A percentile compares a stretch with the other conserved stretches of the same genome.
Conservation (phyloP, 768 basidiomycete species). For the Serendipita vermifera region DNA sequence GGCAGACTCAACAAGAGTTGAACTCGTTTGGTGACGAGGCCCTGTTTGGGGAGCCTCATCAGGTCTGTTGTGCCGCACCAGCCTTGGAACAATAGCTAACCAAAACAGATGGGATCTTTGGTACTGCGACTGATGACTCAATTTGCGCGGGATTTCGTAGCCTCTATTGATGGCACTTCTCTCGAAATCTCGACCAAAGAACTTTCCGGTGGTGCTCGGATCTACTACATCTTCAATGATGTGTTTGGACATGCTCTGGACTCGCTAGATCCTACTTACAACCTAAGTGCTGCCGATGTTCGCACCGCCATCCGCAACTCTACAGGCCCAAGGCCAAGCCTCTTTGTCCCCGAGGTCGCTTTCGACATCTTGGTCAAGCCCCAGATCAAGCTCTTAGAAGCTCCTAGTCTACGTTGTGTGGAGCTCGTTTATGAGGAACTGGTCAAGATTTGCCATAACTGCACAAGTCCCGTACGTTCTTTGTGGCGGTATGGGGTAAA, state of each 20-base stretch:
- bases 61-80: constrained; percentile 14
- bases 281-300: constrained; percentile 88
- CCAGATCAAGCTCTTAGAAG: constrained; percentile 91
- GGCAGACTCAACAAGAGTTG: constrained; percentile 96
- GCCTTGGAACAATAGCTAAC: constrained; percentile 24
- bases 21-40: constrained; percentile 92
- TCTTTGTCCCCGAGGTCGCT: constrained; percentile 94
- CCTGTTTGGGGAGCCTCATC: constrained; percentile 81
- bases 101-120: constrained; percentile 59
- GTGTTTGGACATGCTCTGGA: constrained; percentile 87
- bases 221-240: constrained; percentile 99
- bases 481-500: neutral
- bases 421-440: constrained; percentile 98
- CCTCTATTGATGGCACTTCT: constrained; percentile 94
- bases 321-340: constrained; percentile 87
- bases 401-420: constrained; percentile 88
- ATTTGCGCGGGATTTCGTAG: constrained; percentile 92
- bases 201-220: constrained; percentile 90
- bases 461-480: constrained; percentile 67
- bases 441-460: constrained; percentile 98
- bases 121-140: constrained; percentile 96
- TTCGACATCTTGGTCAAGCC: constrained; percentile 96
- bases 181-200: constrained; percentile 96
- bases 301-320: constrained; percentile 97
- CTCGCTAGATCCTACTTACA: constrained; percentile 79